phyloP scores from a whole-genome alignment of 2,329 filamentous ascomycete species.

The Neurospora sp. region DNA sequence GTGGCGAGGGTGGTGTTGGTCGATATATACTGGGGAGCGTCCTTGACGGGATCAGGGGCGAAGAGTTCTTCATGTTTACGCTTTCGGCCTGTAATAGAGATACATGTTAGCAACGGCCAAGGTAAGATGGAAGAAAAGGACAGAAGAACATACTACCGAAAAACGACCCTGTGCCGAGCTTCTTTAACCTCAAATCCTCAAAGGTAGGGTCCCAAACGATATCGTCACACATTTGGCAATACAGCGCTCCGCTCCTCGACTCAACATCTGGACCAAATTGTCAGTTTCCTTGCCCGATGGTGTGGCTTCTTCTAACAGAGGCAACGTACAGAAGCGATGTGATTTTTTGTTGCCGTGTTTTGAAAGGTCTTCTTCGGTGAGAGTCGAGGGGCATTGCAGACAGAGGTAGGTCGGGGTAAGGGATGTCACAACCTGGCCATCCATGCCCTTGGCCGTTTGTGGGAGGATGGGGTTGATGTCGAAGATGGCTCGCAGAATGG shows the following conservation, averaged over 20 bases:
- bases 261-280: conserved; percentile 53
- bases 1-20: conserved; percentile 70
- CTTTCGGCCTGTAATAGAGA: conserved; percentile 48
- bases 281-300: conserved; percentile 14
- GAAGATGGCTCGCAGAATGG: conserved; percentile 60
- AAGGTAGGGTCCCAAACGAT: conserved; percentile 75
- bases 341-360: conserved; percentile 60
- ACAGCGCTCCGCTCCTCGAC: conserved; percentile 63
- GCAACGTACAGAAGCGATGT: conserved; percentile 62
- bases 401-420: conserved; percentile 63
- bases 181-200: conserved; percentile 63
- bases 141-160: conserved; percentile 22
- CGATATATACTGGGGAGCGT: conserved; percentile 68
- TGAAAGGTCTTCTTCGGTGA: conserved; percentile 54
- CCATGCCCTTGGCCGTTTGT: conserved; percentile 52
- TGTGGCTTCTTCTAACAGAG: neutral
- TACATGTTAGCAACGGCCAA: neutral
- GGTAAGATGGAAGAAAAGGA: neutral
- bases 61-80: conserved; percentile 66
- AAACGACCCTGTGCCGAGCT: conserved; percentile 57
- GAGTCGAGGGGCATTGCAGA: conserved; percentile 61
- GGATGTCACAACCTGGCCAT: conserved; percentile 48
- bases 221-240: conserved; percentile 74
- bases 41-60: conserved; percentile 47
- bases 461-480: conserved; percentile 55